Base-by-base conservation (phyloP, 2,329 filamentous ascomycete species). In the Akanthomyces muscarius region DNA sequence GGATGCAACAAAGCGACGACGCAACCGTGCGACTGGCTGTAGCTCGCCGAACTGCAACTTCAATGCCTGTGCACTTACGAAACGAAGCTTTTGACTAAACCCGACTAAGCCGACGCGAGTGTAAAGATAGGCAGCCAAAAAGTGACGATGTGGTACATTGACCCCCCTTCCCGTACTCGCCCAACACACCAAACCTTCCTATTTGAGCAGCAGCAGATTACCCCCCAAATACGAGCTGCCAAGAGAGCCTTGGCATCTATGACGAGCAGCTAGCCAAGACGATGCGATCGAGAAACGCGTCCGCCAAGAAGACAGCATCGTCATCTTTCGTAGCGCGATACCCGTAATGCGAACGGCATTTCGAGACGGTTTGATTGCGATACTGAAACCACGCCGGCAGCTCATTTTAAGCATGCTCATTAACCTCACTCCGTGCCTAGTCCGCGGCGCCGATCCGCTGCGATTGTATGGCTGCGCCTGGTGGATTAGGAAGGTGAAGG, bases 121-220 rank as follows among this genome's bases (percentile, higher is more conserved):
- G 11, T 28, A 16, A 51, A 30, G 21, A 54, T 41, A 11, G 21
- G n/a, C 21, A 18, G n/a, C n/a, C 28, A 25, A 11, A 47, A 5
- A 45, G 11, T 36, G 30, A 14, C 18, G 25, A 16, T 7, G 21
- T 36, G 18, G 52, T 36, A 36, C 52, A 42, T 10, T 28, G 38
- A 55, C 25, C 53, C 25, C 53, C 23, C 10, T 30, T 18, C 6
- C 4, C 11, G 4, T 1, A 13, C 8, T 0, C 8, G 23, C 14
- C 53, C 16, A 33, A 13, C 48, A 14, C 38, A 56, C 30, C 18
- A 21, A 44, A 58, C 55, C 55, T 58, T 58, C 30, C 55, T 50
- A 21, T 38, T 41, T 10, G 5, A 28, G 55, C 28, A 50, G 30
- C 1, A 56, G 5, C 16, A 10, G 18, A 41, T 25, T 41, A 16